Base-by-base conservation (phyloP, 2,329 filamentous ascomycete species). In the Microdochium trichocladiopsis region DNA sequence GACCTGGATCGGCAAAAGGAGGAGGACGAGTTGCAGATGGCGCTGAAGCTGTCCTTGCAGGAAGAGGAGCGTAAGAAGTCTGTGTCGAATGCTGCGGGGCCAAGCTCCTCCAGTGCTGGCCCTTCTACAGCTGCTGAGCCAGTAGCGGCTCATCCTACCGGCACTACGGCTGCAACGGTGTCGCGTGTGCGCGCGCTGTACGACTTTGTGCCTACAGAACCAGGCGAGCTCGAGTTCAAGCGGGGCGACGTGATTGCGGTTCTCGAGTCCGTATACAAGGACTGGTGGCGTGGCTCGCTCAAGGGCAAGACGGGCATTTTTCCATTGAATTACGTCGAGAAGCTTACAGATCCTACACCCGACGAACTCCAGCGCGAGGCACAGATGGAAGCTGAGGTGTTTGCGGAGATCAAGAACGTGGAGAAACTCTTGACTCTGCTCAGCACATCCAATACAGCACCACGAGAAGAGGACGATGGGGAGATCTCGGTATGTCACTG, bases 261-360 rank as follows among this genome's bases (percentile, higher is more conserved):
- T 16, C 78, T 99, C 41, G 94, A 97, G 70, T 96, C 92, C 1
- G 94, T 97, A 2, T 99, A 95, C 74, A 99, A 97, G 71, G 94
- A 99, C 69, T 99, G 94, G 94, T 99, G 94, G 94, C 93, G 95
- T 61, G 94, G 94, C 1, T 95, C 92, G 43, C 75, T 99, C 54
- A 85, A 92, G 65, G 94, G 94, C 21, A 90, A 96, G 69, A 96
- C 91, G 6, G 94, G 94, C 61, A 99, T 99, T 58, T 99, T 99
- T 70, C 94, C 94, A 6, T 80, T 99, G 58, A 99, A 99, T 73
- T 99, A 99, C 65, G 94, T 99, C 16, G 94, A 99, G 73, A 99
- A 99, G 71, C 76, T 99, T 57, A 85, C 92, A 52, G 94, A 99
- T 64, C 94, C 94, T 4, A 97, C 94, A 0, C 86, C 86, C 18